Conservation (phyloP, 306 rosid species). For the Calophaca sinica region DNA sequence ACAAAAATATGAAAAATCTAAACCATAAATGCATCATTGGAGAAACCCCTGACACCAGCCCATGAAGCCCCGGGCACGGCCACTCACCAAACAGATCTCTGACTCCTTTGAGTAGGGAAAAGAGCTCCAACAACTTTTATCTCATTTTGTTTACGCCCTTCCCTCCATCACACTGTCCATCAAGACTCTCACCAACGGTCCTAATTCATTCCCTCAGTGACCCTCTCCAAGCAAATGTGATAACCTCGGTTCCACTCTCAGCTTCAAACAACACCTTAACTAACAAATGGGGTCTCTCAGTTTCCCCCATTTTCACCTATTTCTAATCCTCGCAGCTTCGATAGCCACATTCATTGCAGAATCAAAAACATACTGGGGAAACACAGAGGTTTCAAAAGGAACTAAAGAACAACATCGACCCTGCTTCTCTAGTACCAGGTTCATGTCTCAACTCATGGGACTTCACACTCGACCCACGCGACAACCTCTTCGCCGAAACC, state of each 20-base stretch:
- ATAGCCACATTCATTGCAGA: neutral
- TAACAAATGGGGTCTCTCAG: slow-evolving; percentile 45
- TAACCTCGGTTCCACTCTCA: too few relatives aligned
- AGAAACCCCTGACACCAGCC: slow-evolving; percentile 44
- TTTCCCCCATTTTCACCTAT: neutral
- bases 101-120: neutral
- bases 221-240: too few relatives aligned
- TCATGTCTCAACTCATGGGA: slow-evolving; percentile 75
- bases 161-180: too few relatives aligned
- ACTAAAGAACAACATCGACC: slow-evolving; percentile 53
- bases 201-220: neutral
- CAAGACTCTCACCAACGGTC: too few relatives aligned
- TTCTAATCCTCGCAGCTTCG: slow-evolving; percentile 14
- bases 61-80: slow-evolving; percentile 53
- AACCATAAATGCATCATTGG: neutral
- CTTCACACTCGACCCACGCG: slow-evolving; percentile 74
- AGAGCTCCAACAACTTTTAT: neutral
- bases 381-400: slow-evolving; percentile 57
- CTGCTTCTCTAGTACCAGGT: slow-evolving; percentile 54
- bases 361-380: slow-evolving; percentile 65
- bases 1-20: neutral
- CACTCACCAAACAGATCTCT: neutral
- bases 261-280: too few relatives aligned
- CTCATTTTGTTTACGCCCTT: neutral
- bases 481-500: slow-evolving; percentile 70